Percentiles rank a stretch among this genome's conserved stretches.
phyloP scores from a whole-genome alignment of 148 eudicot genomes.

The Camellia japonica region DNA sequence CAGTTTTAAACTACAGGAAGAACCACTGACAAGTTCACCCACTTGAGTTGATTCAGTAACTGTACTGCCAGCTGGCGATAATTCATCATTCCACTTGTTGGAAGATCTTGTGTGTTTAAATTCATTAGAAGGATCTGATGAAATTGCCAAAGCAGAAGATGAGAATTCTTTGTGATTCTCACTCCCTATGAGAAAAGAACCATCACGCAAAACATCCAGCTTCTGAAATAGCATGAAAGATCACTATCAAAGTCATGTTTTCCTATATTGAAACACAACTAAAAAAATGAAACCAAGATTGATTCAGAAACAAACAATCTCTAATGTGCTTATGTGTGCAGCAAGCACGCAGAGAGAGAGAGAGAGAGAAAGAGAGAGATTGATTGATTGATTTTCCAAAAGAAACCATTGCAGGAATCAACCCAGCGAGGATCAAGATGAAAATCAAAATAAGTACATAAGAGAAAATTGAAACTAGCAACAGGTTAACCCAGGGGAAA shows the following conservation, averaged over 20 bases:
- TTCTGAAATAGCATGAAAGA: conserved; percentile 38
- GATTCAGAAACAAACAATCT: not conserved
- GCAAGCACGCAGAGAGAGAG: not conserved
- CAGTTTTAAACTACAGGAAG: conserved; percentile 38
- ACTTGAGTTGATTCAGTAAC: conserved; percentile 69
- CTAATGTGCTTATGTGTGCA: not conserved
- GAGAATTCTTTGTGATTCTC: conserved; percentile 57
- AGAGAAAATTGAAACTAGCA: conserved; percentile 1
- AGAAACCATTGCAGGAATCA: conserved; percentile 11
- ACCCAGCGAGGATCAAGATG: not conserved
- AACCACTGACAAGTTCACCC: conserved; percentile 50
- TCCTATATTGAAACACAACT: no score
- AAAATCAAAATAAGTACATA: not conserved
- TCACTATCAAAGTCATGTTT: not conserved
- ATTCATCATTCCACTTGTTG: conserved; percentile 64
- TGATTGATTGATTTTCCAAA: not conserved
- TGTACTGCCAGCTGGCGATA: conserved; percentile 64
- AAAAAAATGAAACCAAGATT: not conserved
- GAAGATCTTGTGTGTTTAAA: conserved; percentile 53
- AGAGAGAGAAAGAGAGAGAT: no score
- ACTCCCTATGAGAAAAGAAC: conserved; percentile 39
- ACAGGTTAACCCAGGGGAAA: not conserved
- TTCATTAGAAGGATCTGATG: conserved; percentile 44
- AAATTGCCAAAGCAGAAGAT: conserved; percentile 36
- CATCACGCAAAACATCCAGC: conserved; percentile 40